These are phyloP conservation scores for Linaria vulgaris DNA, from an alignment of 257 asterid genomes.

Conservation along the genomic window DNA sequence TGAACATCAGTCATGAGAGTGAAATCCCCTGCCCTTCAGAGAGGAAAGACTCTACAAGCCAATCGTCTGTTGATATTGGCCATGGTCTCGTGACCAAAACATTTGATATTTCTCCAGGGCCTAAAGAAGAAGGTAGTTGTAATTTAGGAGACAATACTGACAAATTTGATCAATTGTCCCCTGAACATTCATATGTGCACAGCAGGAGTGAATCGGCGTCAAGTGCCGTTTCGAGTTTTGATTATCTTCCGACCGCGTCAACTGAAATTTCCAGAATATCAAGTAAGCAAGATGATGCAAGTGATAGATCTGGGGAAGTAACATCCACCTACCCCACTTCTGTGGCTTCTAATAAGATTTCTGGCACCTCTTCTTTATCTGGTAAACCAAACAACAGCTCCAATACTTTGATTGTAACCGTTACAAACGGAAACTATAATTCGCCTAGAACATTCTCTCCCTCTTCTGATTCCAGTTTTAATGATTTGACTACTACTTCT, in stretches of 20 bases:
- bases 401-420: constrained; percentile 34
- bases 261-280: constrained; percentile 51
- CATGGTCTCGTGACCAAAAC: constrained; percentile 33
- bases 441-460: constrained; percentile 46
- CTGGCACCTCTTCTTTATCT: constrained; percentile 37
- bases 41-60: constrained; percentile 15
- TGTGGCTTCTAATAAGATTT: constrained; percentile 21
- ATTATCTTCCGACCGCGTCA: constrained; percentile 49
- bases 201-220: constrained; percentile 90
- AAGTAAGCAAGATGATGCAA: constrained; percentile 39
- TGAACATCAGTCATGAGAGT: constrained; percentile 17
- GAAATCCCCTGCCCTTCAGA: constrained; percentile 31
- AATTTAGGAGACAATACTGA: constrained; percentile 39
- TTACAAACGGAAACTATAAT: constrained; percentile 38
- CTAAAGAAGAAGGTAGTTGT: constrained; percentile 36
- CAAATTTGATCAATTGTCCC: constrained; percentile 54
- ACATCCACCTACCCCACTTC: constrained; percentile 35
- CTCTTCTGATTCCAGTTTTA: constrained; percentile 41
- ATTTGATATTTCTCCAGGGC: constrained; percentile 22
- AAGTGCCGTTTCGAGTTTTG: constrained; percentile 84
- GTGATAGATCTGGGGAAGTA: constrained; percentile 40
- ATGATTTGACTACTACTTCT: constrained; percentile 55
- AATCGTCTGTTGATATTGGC: constrained; percentile 34
- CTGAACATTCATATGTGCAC: constrained; percentile 78
- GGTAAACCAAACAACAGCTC: constrained; percentile 47